phyloP scores from a whole-genome alignment of 495 filamentous ascomycete species.

The Clohesyomyces aquaticus region DNA sequence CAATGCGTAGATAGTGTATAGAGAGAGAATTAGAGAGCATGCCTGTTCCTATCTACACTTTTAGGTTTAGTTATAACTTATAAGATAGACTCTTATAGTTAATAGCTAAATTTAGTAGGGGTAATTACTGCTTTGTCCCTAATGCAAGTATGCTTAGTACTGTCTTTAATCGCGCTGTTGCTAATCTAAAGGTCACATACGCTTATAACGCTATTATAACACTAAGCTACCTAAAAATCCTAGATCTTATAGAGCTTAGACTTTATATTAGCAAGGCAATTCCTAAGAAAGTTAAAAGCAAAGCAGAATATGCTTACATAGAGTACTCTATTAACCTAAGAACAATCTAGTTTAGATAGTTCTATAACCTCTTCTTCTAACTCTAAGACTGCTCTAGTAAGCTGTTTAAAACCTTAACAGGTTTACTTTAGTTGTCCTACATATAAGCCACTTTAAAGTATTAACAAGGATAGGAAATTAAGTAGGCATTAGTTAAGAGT shows the following conservation, averaged over 20 bases:
- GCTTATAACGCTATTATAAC: neutral
- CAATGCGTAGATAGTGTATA: neutral
- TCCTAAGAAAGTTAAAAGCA: too few relatives aligned
- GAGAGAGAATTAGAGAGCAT: neutral
- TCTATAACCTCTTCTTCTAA: too few relatives aligned
- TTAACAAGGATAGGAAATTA: too few relatives aligned
- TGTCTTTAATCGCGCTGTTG: neutral
- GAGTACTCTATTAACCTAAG: too few relatives aligned
- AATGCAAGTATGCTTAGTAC: neutral
- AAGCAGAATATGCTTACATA: too few relatives aligned
- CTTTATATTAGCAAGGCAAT: too few relatives aligned
- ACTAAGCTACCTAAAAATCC: neutral
- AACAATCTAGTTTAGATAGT: too few relatives aligned
- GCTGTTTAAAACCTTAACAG: too few relatives aligned
- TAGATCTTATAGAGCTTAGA: neutral
- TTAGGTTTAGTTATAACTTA: neutral
- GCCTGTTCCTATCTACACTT: neutral
- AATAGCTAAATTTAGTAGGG: neutral
- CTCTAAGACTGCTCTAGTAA: too few relatives aligned
- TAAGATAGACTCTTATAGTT: neutral
- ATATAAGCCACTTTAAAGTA: too few relatives aligned
- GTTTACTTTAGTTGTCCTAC: too few relatives aligned
- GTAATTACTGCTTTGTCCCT: neutral
- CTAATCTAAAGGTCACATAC: neutral
- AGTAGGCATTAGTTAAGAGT: too few relatives aligned